Conservation (phyloP, 176 grass and related monocot species). For the Saccharum officinarum region DNA sequence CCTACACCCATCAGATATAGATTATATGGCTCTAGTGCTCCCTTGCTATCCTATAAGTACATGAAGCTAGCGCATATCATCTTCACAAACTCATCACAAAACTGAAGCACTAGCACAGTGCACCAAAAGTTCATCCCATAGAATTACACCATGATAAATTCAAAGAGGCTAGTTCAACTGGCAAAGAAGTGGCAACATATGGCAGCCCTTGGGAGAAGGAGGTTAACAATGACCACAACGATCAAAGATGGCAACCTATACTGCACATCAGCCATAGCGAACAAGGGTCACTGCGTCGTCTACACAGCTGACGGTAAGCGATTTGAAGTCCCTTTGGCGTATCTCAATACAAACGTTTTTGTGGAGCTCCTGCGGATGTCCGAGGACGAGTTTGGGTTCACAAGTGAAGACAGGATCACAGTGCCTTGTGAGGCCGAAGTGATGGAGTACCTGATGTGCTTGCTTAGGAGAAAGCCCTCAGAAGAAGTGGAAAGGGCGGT, state of each 20-base stretch:
- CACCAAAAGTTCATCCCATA: conserved; percentile 18
- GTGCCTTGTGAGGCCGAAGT: conserved; percentile 59
- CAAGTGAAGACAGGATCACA: conserved; percentile 48
- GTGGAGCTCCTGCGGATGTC: conserved; percentile 54
- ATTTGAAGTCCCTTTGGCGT: conserved; percentile 53
- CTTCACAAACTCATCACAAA: conserved; percentile 35
- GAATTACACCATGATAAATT: conserved; percentile 37
- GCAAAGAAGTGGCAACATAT: conserved; percentile 49
- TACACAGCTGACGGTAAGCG: conserved; percentile 47
- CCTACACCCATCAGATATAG: conserved; percentile 2
- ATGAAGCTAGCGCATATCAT: background rate
- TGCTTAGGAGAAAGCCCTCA: conserved; percentile 52
- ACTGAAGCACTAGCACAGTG: conserved; percentile 25
- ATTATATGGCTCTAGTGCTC: conserved; percentile 18
- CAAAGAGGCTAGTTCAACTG: conserved; percentile 47
- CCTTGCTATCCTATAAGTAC: conserved; percentile 41
- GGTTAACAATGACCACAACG: background rate
- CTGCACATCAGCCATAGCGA: conserved; percentile 28
- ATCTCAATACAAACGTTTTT: conserved; percentile 48
- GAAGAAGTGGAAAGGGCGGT: conserved; percentile 61
- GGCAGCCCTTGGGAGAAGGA: conserved; percentile 37
- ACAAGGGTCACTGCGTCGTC: conserved; percentile 50
- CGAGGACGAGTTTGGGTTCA: conserved; percentile 57
- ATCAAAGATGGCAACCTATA: conserved; percentile 16
- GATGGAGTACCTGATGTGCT: conserved; percentile 63